phyloP scores from a whole-genome alignment of 768 basidiomycete genomes.

The Amanita thiersii region DNA sequence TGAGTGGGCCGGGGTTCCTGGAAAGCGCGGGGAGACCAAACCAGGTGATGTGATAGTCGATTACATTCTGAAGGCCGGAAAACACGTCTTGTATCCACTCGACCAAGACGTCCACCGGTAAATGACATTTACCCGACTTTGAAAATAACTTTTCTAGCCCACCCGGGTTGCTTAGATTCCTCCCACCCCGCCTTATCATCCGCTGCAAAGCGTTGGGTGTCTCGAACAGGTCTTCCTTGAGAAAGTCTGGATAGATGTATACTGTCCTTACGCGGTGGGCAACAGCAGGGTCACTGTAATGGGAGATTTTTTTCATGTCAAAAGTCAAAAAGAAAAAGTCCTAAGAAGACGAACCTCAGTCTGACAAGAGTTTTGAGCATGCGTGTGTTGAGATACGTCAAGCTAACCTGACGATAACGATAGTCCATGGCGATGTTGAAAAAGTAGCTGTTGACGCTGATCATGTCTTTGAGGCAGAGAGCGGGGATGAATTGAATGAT shows the following conservation, averaged over 20 bases:
- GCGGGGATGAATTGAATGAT: conserved; percentile 27
- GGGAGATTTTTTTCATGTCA: background rate
- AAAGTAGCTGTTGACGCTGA: conserved; percentile 28
- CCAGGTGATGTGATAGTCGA: conserved; percentile 45
- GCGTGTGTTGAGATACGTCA: conserved; percentile 36
- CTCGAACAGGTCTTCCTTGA: conserved; percentile 30
- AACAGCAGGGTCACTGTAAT: conserved; percentile 35
- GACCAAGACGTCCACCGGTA: background rate
- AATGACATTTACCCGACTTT: conserved; percentile 6
- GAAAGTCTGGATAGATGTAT: conserved; percentile 40
- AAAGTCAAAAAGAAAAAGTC: background rate
- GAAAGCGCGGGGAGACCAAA: conserved; percentile 25
- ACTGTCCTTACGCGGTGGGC: conserved; percentile 40
- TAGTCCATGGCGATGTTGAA: conserved; percentile 36
- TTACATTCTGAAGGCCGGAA: conserved; percentile 33
- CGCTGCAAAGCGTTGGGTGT: conserved; percentile 10
- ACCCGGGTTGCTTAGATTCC: background rate
- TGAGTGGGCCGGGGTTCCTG: conserved; percentile 13
- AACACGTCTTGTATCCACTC: conserved; percentile 23
- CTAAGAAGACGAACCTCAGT: conserved; percentile 23
- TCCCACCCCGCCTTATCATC: background rate
- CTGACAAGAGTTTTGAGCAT: conserved; percentile 33
- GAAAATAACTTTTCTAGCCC: conserved; percentile 1
- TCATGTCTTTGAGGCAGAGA: conserved; percentile 22
- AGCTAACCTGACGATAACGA: conserved; percentile 40